phyloP scores from a whole-genome alignment of 2,329 filamentous ascomycete species.

The Hypoxylon sp. region DNA sequence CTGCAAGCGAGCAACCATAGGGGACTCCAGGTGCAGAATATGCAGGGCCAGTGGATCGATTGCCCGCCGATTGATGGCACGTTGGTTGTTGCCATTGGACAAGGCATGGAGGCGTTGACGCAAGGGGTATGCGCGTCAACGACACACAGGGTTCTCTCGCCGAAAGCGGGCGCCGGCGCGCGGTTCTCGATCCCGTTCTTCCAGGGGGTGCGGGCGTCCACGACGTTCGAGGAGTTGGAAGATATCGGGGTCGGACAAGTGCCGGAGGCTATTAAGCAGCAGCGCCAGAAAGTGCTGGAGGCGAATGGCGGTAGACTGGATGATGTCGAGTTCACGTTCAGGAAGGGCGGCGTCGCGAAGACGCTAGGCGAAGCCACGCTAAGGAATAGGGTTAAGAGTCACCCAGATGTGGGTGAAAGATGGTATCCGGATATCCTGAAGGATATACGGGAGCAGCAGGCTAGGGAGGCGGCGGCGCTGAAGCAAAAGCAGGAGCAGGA shows the following conservation, averaged over 20 bases:
- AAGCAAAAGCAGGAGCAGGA: constrained; percentile 43
- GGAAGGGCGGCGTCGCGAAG: constrained; percentile 75
- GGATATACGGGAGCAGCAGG: constrained; percentile 72
- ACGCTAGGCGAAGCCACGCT: constrained; percentile 86
- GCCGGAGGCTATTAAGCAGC: constrained; percentile 73
- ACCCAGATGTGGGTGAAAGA: constrained; percentile 86
- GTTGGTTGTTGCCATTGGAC: constrained; percentile 88
- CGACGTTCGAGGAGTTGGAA: constrained; percentile 83
- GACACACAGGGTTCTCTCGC: constrained; percentile 86
- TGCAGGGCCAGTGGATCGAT: constrained; percentile 84
- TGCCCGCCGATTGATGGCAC: constrained; percentile 82
- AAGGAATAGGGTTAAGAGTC: constrained; percentile 87
- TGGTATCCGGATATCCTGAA: constrained; percentile 79
- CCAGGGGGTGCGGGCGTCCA: constrained; percentile 85
- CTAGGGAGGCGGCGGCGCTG: constrained; percentile 56
- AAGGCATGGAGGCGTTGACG: constrained; percentile 88
- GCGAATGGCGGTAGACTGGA: constrained; percentile 72
- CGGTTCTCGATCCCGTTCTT: constrained; percentile 90
- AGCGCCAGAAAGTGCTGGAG: constrained; percentile 72
- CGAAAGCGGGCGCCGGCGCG: constrained; percentile 76
- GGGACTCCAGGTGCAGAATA: constrained; percentile 88
- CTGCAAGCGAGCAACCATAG: constrained; percentile 83
- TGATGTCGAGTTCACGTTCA: constrained; percentile 90
- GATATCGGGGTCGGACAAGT: constrained; percentile 69
- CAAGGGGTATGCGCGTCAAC: constrained; percentile 86